Evolutionary conservation across 805 yeast species (phyloP).

Genomic region (Saccharomycopsis babjevae): DNA sequence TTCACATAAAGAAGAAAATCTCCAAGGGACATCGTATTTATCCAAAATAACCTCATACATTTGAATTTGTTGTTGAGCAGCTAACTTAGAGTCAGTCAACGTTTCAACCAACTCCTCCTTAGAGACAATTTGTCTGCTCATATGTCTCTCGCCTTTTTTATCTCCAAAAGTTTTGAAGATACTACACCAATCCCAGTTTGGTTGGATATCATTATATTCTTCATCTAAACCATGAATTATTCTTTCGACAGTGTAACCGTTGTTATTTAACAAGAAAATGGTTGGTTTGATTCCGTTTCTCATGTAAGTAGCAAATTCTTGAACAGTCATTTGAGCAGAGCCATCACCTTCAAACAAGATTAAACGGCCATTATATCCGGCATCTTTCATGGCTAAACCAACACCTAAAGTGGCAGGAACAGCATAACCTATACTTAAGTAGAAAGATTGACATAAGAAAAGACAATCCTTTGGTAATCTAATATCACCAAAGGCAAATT

Average conservation of each 20-base stretch:
- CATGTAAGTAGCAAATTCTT: constrained; percentile 62
- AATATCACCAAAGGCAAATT: constrained; percentile 66
- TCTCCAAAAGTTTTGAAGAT: constrained; percentile 60
- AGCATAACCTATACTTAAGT: constrained; percentile 82
- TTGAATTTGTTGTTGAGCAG: constrained; percentile 31
- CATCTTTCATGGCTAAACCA: constrained; percentile 59
- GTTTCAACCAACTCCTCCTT: constrained; percentile 31
- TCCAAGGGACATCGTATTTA: constrained; percentile 54
- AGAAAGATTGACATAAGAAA: constrained; percentile 59
- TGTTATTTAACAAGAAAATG: constrained; percentile 68
- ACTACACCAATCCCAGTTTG: constrained; percentile 72
- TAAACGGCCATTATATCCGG: constrained; percentile 38
- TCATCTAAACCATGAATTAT: constrained; percentile 70
- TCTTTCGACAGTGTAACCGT: constrained; percentile 87
- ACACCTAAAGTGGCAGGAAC: constrained; percentile 82
- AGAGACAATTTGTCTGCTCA: constrained; percentile 28
- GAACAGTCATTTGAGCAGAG: constrained; percentile 88
- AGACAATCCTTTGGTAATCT: constrained; percentile 45
- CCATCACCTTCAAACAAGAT: constrained; percentile 85
- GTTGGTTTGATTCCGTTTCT: constrained; percentile 54
- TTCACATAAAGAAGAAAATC: constrained; percentile 35
- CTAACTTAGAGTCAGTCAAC: constrained; percentile 28
- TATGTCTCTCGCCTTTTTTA: constrained; percentile 25
- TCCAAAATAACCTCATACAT: constrained; percentile 53
- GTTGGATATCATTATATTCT: constrained; percentile 72